Base-by-base conservation (phyloP, 208 protist species). In the Wallacemonas sp. region DNA sequence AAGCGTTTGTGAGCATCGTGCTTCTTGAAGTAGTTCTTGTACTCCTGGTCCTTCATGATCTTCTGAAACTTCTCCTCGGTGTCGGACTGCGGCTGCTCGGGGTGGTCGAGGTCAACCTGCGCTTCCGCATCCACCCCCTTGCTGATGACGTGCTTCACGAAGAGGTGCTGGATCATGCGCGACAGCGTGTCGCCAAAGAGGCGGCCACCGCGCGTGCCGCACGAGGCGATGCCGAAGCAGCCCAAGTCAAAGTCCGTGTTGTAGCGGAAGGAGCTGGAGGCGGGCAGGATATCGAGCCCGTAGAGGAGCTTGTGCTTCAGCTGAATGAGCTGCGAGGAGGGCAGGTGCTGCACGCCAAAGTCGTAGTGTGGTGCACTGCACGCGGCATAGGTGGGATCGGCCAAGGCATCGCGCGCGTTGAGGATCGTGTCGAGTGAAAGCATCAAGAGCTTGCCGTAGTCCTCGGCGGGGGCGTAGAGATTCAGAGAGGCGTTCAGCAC, bases 401-500 rank as follows among this genome's bases (percentile, higher is more conserved):
- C 76, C 14, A 92, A 62, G 16, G 72, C 26, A 48, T 74, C 67
- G 14, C 79, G 78, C 32, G 88, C 88, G 38, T 90, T 80, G 19
- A 74, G 68, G 62, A 92, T 89, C 62, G 86, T 81, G 68, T 92
- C 85, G 30, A 94, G 48, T 1, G 82, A 86, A 16, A 94, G 76
- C 58, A 92, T 55, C 27, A 94, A 67, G 48, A 94, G 68, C 72
- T 94, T 94, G 1, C 72, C 85, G 63, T 80, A 94, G 68, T 94
- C 85, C 67, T 94, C 85, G n/a, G 70, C 70, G 0, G 85, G 88
- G 9, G 83, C 83, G 68, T 89, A 85, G 3, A 92, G 66, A 57
- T 94, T 94, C 24, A 94, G 56, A 0, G 85, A 92, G 21, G 74
- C 83, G 66, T 94, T 94, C 39, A 89, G 69, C 5, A 86, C 60